phyloP scores from a whole-genome alignment of 1,139 yeast species.

The Taphrina sp. region DNA sequence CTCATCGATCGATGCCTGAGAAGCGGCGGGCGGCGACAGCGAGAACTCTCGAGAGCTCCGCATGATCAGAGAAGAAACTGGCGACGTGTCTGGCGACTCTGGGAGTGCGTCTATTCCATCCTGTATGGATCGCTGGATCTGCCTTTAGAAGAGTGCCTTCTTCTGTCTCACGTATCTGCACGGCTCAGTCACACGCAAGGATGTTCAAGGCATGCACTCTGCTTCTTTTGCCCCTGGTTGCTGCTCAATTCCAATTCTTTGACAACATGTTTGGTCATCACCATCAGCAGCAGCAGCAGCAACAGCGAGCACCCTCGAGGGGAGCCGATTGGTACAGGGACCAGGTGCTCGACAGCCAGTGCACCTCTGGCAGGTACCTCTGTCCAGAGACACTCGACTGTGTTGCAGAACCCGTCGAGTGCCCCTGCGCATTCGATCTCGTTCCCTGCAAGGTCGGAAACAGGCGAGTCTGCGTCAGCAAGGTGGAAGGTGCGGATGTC shows the following conservation, averaged over 20 bases:
- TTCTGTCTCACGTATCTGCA: too few relatives aligned
- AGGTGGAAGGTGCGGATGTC: background rate
- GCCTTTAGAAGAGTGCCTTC: too few relatives aligned
- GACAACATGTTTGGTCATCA: constrained; percentile 26
- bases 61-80: too few relatives aligned
- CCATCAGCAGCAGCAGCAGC: constrained; percentile 4
- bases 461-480: constrained; percentile 22
- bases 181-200: too few relatives aligned
- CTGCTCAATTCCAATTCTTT: constrained; percentile 31
- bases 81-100: too few relatives aligned
- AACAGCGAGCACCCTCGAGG: background rate
- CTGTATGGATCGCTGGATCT: too few relatives aligned
- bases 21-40: too few relatives aligned
- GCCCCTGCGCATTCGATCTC: constrained; percentile 22
- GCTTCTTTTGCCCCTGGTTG: background rate
- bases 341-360: constrained; percentile 14
- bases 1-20: too few relatives aligned
- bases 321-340: constrained; percentile 27
- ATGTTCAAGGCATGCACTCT: too few relatives aligned
- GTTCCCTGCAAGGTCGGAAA: constrained; percentile 11
- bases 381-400: constrained; percentile 28
- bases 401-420: constrained; percentile 3
- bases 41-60: too few relatives aligned
- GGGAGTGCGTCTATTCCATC: too few relatives aligned
- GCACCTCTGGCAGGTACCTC: constrained; percentile 6